Base-by-base conservation (phyloP, 805 yeast genomes). In the Ogataea henricii region DNA sequence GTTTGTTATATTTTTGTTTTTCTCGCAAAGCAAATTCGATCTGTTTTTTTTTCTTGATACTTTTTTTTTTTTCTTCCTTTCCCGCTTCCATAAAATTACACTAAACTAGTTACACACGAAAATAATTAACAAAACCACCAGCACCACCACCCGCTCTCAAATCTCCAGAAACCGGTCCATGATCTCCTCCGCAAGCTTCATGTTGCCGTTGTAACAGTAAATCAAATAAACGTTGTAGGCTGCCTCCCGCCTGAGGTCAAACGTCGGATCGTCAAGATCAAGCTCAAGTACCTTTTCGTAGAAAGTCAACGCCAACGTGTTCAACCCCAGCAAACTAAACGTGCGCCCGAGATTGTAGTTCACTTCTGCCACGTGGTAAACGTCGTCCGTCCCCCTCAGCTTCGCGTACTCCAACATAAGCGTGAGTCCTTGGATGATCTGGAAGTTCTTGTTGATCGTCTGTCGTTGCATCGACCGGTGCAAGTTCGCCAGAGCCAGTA, bases 401-500 rank as follows among this genome's bases (percentile, higher is more conserved):
- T 79, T 81, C 34, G 74, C 73, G 58, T 94, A 94, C 55, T 89
- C 94, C 60, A 79, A 66, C 51, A 94, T 63, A 58, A 79, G 90
- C 47, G 91, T 81, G 40, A 94, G 68, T 0, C 97, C 97, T 60
- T 94, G 97, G 1, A 94, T 69, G 18, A 94, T 73, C 61, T 91
- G 97, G 48, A 87, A 74, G 60, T 92, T 97, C 47, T 97, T 79
- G 64, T 89, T 88, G 6, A 83, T 76, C 4, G 96, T 85, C 49
- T 88, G 81, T 52, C 99, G 75, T 66, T 94, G 98, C 83, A 91
- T 85, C 0, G 97, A 87, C 36, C 98, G 76, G 58, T 92, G 97
- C 20, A 91, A 71, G 66, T 90, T 91, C 0, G 91, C 82, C 34
- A 94, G 65, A 0, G 94, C 97, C 38, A 87, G 71, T 30, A 86